phyloP scores from a whole-genome alignment of 192 early-diverging fungal species.

The Rhizophagus clarus region DNA sequence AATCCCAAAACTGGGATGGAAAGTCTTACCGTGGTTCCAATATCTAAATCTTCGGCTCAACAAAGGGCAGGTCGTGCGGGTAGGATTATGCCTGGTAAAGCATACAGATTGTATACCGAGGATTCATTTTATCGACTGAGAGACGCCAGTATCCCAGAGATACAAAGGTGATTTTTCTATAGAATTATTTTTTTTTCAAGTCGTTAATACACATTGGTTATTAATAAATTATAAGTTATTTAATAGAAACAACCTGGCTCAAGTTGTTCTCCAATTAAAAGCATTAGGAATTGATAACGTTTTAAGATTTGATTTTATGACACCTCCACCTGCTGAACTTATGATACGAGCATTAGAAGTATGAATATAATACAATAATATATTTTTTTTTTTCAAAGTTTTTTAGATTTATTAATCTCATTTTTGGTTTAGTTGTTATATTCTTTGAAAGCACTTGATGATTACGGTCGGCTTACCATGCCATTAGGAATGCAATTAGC shows the following conservation, averaged over 20 bases:
- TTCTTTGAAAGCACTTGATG: constrained; percentile 72
- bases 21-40: constrained; percentile 80
- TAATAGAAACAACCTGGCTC: constrained; percentile 63
- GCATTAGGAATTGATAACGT: constrained; percentile 83
- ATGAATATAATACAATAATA: neutral
- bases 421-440: constrained; percentile 56
- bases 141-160: constrained; percentile 89
- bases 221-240: neutral
- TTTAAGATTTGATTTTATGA: constrained; percentile 76
- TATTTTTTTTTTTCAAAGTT: neutral
- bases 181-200: neutral
- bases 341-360: constrained; percentile 72
- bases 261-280: constrained; percentile 74
- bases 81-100: constrained; percentile 85
- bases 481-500: constrained; percentile 71
- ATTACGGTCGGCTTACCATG: constrained; percentile 68
- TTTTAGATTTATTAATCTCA: neutral
- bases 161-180: constrained; percentile 62
- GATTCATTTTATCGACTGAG: constrained; percentile 76
- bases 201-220: neutral
- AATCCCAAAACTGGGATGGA: constrained; percentile 96
- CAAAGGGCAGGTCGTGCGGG: constrained; percentile 96
- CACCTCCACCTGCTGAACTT: constrained; percentile 70
- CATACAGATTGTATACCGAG: constrained; percentile 91
- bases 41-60: constrained; percentile 91